Evolutionary conservation across 2,329 filamentous ascomycete species (phyloP).

Genomic region (Cytospora schulzeri): DNA sequence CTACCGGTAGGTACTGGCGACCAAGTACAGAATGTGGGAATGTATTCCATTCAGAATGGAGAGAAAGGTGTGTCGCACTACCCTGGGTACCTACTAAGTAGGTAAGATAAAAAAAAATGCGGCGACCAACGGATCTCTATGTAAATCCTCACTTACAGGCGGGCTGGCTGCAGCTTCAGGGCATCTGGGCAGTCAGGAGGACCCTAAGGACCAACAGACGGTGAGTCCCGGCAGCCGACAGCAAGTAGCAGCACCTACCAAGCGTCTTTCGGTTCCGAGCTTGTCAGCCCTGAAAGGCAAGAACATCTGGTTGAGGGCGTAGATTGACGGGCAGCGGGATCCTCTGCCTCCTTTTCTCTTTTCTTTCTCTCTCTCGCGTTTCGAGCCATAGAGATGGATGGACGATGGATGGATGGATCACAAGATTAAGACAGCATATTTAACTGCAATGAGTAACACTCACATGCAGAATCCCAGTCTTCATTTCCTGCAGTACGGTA

Average conservation of each 20-base stretch:
- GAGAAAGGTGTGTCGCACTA: not conserved
- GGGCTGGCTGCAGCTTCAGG: not conserved
- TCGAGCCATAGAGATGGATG: not conserved
- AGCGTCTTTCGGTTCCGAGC: not conserved
- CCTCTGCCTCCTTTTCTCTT: not conserved
- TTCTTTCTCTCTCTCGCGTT: too few species aligned
- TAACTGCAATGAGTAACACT: not conserved
- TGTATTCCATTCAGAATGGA: too few species aligned
- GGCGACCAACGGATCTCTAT: not conserved
- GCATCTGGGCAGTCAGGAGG: not conserved
- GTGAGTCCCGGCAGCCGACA: not conserved
- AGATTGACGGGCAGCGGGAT: not conserved
- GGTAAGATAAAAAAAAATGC: too few species aligned
- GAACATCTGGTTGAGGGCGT: not conserved
- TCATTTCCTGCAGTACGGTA: not conserved
- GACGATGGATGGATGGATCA: too few species aligned
- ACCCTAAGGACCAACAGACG: not conserved
- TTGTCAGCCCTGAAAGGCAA: not conserved
- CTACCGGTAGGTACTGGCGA: too few species aligned
- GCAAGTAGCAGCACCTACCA: not conserved
- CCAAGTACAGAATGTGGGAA: not conserved
- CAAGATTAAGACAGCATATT: not conserved
- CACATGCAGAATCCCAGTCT: not conserved
- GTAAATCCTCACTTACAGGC: not conserved
- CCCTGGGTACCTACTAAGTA: too few species aligned